Percentiles rank a stretch among this genome's conserved stretches.
Evolutionary conservation across 208 protist genomes (phyloP).

Genomic region (Trypanosoma cruzi): DNA sequence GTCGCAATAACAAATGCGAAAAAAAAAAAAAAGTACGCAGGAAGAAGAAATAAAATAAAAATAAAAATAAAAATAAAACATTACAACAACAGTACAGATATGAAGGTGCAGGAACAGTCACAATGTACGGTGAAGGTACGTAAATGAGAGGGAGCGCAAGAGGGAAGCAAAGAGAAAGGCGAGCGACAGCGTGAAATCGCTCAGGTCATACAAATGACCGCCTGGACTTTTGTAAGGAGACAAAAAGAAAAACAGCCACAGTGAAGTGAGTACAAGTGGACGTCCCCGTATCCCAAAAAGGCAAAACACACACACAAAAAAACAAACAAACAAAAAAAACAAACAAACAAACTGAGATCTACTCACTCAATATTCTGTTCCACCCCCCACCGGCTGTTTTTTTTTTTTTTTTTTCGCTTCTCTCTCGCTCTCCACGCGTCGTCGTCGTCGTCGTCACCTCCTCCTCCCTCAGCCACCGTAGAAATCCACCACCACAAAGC

Average conservation of each 20-base stretch:
- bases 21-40: neutral
- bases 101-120: too few species aligned
- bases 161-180: conserved; percentile 4
- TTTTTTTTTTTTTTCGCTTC: conserved; percentile 3
- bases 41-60: neutral
- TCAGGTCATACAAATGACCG: too few species aligned
- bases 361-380: too few species aligned
- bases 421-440: neutral
- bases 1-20: conserved; percentile 6
- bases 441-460: neutral
- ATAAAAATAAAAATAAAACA: conserved; percentile 7
- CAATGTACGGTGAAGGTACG: too few species aligned
- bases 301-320: neutral
- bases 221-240: too few species aligned
- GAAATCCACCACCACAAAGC: conserved; percentile 75
- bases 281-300: too few species aligned
- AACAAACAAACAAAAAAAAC: neutral
- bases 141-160: neutral
- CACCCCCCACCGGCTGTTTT: too few species aligned
- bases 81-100: neutral
- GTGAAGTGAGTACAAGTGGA: too few species aligned
- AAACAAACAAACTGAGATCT: too few species aligned
- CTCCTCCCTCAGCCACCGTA: conserved; percentile 36
- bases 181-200: neutral
- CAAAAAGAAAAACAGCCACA: too few species aligned